These are phyloP conservation scores for Kodamaea fungicola DNA, from an alignment of 1,139 yeast species.

Conservation along the genomic window DNA sequence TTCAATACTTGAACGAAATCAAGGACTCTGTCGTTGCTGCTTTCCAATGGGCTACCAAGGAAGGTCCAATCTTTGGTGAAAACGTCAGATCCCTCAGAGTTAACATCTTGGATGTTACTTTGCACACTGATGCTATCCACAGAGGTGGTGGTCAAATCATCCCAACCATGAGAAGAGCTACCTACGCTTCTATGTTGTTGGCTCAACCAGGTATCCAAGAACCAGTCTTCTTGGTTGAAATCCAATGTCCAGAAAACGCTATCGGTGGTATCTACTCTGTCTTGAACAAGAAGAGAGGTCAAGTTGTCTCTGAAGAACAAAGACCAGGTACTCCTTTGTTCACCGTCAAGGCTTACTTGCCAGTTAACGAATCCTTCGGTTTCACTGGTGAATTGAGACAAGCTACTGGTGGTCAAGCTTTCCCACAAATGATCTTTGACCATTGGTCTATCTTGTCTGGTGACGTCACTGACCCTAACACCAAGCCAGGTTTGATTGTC, in stretches of 20 bases:
- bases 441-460: slow-evolving; percentile 93
- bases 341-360: slow-evolving; percentile 98
- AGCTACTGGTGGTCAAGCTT: slow-evolving; percentile 99
- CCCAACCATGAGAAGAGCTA: slow-evolving; percentile 99
- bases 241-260: slow-evolving; percentile 99
- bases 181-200: slow-evolving; percentile 96
- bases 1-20: slow-evolving; percentile 97
- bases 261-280: slow-evolving; percentile 99
- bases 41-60: slow-evolving; percentile 99
- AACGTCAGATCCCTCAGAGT: slow-evolving; percentile 92
- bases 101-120: slow-evolving; percentile 98
- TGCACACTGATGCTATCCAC: slow-evolving; percentile 99
- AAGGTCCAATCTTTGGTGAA: slow-evolving; percentile 99
- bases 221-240: slow-evolving; percentile 98
- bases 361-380: slow-evolving; percentile 99
- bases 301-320: slow-evolving; percentile 97
- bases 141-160: slow-evolving; percentile 99
- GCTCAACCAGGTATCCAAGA: slow-evolving; percentile 99
- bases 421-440: slow-evolving; percentile 99
- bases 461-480: slow-evolving; percentile 86
- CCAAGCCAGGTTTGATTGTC: slow-evolving; percentile 96
- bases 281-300: slow-evolving; percentile 99
- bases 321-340: slow-evolving; percentile 99
- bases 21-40: slow-evolving; percentile 99
- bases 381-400: slow-evolving; percentile 99